These are phyloP conservation scores for Fusarium torreyae DNA, from an alignment of 2,329 filamentous ascomycete genomes.

Conservation along the genomic window DNA sequence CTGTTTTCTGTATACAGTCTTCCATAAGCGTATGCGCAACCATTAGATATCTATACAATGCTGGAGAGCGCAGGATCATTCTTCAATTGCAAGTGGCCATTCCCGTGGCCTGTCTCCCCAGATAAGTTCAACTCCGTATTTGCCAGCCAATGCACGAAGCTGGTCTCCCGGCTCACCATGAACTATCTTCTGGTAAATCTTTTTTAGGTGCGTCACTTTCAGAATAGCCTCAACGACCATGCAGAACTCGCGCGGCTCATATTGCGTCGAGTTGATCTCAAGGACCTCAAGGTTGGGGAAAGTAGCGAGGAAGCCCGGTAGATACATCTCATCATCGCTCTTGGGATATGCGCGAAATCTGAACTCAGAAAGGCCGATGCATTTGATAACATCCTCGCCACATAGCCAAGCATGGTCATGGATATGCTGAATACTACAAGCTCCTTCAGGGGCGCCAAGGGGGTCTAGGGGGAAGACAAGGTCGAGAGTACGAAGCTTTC, in stretches of 20 bases:
- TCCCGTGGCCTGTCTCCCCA: slow-evolving; percentile 50
- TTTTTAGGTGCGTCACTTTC: slow-evolving; percentile 52
- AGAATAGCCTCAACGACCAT: slow-evolving; percentile 52
- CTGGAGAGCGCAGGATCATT: not conserved
- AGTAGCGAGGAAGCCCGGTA: slow-evolving; percentile 55
- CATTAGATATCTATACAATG: not conserved
- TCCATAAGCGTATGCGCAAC: not conserved
- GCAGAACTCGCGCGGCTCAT: slow-evolving; percentile 51
- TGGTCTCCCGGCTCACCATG: slow-evolving; percentile 53
- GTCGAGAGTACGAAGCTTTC: slow-evolving; percentile 55
- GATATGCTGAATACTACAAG: slow-evolving; percentile 51
- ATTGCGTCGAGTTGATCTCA: slow-evolving; percentile 54
- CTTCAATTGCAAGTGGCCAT: slow-evolving; percentile 53
- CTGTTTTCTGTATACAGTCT: not conserved
- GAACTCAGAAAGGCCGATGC: slow-evolving; percentile 56
- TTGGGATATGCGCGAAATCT: slow-evolving; percentile 52
- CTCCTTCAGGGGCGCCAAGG: slow-evolving; percentile 44
- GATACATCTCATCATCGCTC: slow-evolving; percentile 50
- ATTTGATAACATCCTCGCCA: slow-evolving; percentile 53
- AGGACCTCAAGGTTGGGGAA: slow-evolving; percentile 57
- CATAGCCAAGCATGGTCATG: slow-evolving; percentile 55
- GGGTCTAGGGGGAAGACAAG: slow-evolving; percentile 54
- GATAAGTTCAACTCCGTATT: slow-evolving; percentile 49
- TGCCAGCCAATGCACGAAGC: slow-evolving; percentile 44
- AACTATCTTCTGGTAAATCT: slow-evolving; percentile 53